Conservation (phyloP, 345 rosid genomes). For the Gossypium arboreum region DNA sequence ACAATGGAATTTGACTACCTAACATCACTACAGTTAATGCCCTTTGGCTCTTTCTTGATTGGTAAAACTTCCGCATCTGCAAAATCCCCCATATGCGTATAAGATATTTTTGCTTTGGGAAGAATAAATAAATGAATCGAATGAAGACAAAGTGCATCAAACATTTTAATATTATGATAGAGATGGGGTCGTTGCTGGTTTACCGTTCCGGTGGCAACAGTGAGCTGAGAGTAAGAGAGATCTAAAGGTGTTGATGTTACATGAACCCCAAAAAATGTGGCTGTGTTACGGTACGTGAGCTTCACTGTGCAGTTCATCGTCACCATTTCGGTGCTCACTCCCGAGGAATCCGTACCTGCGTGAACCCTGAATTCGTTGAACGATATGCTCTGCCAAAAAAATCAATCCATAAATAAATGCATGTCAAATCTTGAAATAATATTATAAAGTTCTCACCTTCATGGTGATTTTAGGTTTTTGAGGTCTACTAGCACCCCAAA, state of each 20-base stretch:
- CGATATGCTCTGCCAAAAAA: constrained; percentile 36
- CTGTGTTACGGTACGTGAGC: constrained; percentile 53
- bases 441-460: constrained; percentile 38
- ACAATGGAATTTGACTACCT: constrained; percentile 49
- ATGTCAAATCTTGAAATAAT: background rate
- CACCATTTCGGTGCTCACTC: constrained; percentile 67
- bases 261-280: constrained; percentile 64
- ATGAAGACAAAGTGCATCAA: background rate
- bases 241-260: constrained; percentile 56
- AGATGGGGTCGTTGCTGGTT: constrained; percentile 1
- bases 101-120: background rate
- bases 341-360: constrained; percentile 61
- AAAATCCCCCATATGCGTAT: background rate
- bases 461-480: constrained; percentile 57
- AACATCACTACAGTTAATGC: constrained; percentile 30
- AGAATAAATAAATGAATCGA: constrained; percentile 1
- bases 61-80: constrained; percentile 55
- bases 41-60: constrained; percentile 62
- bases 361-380: constrained; percentile 56
- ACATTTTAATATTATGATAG: background rate
- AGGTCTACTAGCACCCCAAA: constrained; percentile 68
- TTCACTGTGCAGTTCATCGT: constrained; percentile 55
- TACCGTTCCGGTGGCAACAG: constrained; percentile 59
- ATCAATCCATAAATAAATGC: background rate
- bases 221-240: constrained; percentile 55